Conservation (phyloP, 345 rosid genomes). For the Moringa oleifera region DNA sequence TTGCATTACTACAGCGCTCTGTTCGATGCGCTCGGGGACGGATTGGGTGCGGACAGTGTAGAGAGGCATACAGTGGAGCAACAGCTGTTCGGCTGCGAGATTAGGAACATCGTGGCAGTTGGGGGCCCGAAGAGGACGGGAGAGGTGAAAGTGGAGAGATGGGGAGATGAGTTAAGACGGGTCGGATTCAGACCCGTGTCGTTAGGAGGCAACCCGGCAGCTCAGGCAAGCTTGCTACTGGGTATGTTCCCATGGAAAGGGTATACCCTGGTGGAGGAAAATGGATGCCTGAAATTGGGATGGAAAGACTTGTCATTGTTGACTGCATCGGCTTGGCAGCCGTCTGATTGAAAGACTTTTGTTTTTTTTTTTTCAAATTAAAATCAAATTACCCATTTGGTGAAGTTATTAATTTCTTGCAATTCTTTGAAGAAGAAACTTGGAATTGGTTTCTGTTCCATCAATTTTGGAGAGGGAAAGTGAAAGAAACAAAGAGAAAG, state of each 20-base stretch:
- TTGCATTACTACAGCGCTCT: conserved; percentile 93
- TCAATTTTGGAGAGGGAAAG: background rate
- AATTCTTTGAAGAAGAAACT: background rate
- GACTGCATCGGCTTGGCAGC: conserved; percentile 93
- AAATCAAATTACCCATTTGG: background rate
- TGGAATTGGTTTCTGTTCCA: background rate
- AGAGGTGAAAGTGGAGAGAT: conserved; percentile 65
- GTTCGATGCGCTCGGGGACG: conserved; percentile 90
- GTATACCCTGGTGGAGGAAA: conserved; percentile 74
- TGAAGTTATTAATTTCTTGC: too few relatives aligned
- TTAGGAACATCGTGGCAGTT: conserved; percentile 71
- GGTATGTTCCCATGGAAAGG: conserved; percentile 98
- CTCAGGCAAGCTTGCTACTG: conserved; percentile 76
- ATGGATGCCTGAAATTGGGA: conserved; percentile 74
- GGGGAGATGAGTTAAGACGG: conserved; percentile 68
- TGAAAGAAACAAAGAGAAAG: background rate
- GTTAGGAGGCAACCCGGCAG: conserved; percentile 78
- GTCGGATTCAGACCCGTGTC: conserved; percentile 76
- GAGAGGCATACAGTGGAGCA: conserved; percentile 94
- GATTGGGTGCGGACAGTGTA: conserved; percentile 49
- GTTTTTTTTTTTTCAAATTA: too few relatives aligned
- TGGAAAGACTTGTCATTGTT: conserved; percentile 93
- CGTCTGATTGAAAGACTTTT: conserved; percentile 37
- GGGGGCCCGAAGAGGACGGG: conserved; percentile 79
- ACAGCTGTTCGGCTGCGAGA: conserved; percentile 79